phyloP scores from a whole-genome alignment of 2,329 filamentous ascomycete genomes.

The Diaporthe ilicicola region DNA sequence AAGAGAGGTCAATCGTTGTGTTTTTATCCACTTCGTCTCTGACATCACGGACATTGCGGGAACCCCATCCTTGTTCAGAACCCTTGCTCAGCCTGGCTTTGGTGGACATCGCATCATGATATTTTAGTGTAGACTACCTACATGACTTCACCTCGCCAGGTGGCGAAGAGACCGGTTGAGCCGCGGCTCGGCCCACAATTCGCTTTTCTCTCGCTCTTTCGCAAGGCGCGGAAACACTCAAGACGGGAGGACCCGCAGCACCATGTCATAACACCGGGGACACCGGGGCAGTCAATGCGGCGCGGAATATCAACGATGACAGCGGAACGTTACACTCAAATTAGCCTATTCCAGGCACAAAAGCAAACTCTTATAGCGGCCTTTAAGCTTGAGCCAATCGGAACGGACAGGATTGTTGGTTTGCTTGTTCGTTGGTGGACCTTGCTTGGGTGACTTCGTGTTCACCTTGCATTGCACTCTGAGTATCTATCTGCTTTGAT shows the following conservation, averaged over 20 bases:
- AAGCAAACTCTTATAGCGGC: no score
- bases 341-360: no score
- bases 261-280: constrained; percentile 8
- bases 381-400: no score
- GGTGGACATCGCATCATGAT: not conserved
- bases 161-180: constrained; percentile 7
- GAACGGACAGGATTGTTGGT: no score
- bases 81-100: not conserved
- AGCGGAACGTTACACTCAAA: not conserved
- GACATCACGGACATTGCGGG: not conserved
- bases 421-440: no score
- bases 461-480: no score
- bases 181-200: constrained; percentile 1
- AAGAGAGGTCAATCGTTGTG: not conserved
- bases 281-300: not conserved
- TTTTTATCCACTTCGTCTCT: not conserved
- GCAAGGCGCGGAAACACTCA: not conserved
- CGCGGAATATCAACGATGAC: not conserved
- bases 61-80: not conserved
- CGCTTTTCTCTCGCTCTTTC: constrained; percentile 12
- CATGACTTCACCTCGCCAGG: not conserved
- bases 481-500: no score
- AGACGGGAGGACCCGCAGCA: constrained; percentile 1
- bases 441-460: no score
- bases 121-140: not conserved